Conservation (phyloP, 208 protist genomes). For the Leishmania aethiopica region DNA sequence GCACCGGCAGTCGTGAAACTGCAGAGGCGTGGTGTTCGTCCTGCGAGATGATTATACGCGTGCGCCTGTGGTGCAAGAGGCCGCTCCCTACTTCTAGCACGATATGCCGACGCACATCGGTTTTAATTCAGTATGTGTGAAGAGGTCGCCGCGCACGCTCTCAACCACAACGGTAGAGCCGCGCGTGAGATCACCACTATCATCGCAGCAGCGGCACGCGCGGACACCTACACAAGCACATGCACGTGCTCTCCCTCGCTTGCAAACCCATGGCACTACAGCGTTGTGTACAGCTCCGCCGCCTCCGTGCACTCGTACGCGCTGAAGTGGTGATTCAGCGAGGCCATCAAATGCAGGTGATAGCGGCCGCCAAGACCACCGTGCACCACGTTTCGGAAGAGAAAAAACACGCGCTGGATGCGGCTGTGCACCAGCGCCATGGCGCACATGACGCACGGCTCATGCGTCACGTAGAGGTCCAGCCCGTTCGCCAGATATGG, state of each 20-base stretch:
- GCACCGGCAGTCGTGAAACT: not conserved
- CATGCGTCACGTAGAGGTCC: conserved; percentile 88
- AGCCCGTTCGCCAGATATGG: conserved; percentile 90
- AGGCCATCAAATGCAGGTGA: conserved; percentile 69
- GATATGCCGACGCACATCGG: not conserved
- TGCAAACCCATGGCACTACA: not conserved
- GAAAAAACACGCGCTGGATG: conserved; percentile 82
- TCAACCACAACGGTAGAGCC: not conserved
- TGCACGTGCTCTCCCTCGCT: not conserved
- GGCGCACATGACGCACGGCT: conserved; percentile 94
- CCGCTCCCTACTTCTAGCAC: not conserved
- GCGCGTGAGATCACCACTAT: not conserved
- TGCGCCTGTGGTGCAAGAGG: not conserved
- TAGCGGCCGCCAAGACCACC: conserved; percentile 74
- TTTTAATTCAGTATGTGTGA: not conserved
- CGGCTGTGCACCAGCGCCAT: conserved; percentile 95
- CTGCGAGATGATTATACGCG: not conserved
- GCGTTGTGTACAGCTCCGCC: conserved; percentile 23
- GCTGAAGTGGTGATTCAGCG: conserved; percentile 89
- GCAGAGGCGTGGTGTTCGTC: not conserved
- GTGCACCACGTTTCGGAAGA: conserved; percentile 62
- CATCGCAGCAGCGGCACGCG: not conserved
- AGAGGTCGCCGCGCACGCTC: not conserved
- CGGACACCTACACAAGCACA: not conserved
- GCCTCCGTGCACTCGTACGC: conserved; percentile 57